A percentile compares a stretch with the other conserved stretches of the same genome.
Conservation (phyloP, 2,329 filamentous ascomycete genomes). For the Paracorniculantispora psalliotae region DNA sequence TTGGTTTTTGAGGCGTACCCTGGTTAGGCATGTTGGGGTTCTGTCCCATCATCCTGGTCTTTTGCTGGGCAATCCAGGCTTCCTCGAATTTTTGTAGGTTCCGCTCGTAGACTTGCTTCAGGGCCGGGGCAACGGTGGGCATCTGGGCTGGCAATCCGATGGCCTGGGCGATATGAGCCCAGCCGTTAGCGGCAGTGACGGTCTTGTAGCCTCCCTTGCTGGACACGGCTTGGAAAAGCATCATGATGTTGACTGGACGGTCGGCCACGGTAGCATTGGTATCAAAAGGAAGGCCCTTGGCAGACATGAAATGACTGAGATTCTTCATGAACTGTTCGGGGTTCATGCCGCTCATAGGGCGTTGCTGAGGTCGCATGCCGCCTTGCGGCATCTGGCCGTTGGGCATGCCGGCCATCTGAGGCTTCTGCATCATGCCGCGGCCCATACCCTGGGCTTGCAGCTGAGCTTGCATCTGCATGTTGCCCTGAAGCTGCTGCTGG, state of each 20-base stretch:
- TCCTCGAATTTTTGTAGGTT: conserved; percentile 76
- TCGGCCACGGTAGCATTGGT: conserved; percentile 68
- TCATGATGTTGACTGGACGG: conserved; percentile 67
- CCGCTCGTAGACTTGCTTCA: conserved; percentile 69
- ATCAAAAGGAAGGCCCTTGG: conserved; percentile 69
- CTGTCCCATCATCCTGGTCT: conserved; percentile 48
- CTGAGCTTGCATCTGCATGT: conserved; percentile 46
- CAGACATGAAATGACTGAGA: conserved; percentile 71
- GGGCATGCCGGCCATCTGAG: conserved; percentile 33
- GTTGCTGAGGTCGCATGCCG: conserved; percentile 46
- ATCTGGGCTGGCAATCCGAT: conserved; percentile 60
- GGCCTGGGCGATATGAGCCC: conserved; percentile 65
- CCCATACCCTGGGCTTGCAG: conserved; percentile 45
- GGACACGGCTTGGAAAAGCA: conserved; percentile 69
- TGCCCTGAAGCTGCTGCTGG: conserved; percentile 65
- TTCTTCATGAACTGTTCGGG: conserved; percentile 72
- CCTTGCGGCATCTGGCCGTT: conserved; percentile 37
- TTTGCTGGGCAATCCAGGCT: conserved; percentile 54
- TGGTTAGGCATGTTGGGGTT: conserved; percentile 32
- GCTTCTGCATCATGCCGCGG: conserved; percentile 50
- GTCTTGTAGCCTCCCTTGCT: conserved; percentile 74
- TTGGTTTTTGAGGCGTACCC: conserved; percentile 29
- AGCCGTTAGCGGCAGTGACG: conserved; percentile 64
- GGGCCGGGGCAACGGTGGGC: conserved; percentile 61
- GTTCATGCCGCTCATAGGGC: conserved; percentile 40